Evolutionary conservation across 345 rosid genomes (phyloP), one percentile per base, ranked within the genome.

Genomic region (Garcia nutans): DNA sequence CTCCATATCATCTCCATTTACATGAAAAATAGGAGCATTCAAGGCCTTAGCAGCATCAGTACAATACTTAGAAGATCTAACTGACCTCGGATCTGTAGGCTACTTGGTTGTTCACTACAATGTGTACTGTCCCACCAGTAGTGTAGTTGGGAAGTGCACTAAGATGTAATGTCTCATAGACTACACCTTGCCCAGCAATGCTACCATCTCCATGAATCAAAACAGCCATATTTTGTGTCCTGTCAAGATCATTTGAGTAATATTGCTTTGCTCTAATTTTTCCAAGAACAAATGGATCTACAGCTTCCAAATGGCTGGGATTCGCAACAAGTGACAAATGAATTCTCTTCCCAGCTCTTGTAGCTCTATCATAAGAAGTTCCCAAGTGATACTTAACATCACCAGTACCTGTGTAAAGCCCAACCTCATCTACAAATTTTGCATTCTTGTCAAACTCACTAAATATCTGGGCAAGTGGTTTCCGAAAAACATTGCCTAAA

Each of bases 151-250:
- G 95, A 75, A 92, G 89, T 26, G 97, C 97, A 78, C 95, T 92
- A 65, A 92, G 90, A 89, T 92, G 97, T 17, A 92, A 84, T 75
- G 93, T 92, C 77, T 92, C 95, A 81, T 92, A 92, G 1, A 92
- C 95, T 23, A 92, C 95, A 64, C 95, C 97, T 83, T 92, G 95
- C 45, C 95, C 97, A 5, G 97, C 95, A 83, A 92, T 90, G 83
- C 93, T 92, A 49, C 97, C 97, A 87, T 92, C 97, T 10, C 97
- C 97, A 74, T 92, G 97, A 78, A 92, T 90, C 89, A 92, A 84
- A 67, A 92, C 44, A 49, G 84, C 93, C 95, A 92, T 84, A 83
- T 90, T 90, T 85, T 86, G 88, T 19, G 85, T 89, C 81, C 95
- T 87, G 52, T 89, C 86, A 49, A 44, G 60, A 70, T 92, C 97